Base-by-base conservation (phyloP, 2,329 filamentous ascomycete genomes). In the Dactylonectria estremocensis region DNA sequence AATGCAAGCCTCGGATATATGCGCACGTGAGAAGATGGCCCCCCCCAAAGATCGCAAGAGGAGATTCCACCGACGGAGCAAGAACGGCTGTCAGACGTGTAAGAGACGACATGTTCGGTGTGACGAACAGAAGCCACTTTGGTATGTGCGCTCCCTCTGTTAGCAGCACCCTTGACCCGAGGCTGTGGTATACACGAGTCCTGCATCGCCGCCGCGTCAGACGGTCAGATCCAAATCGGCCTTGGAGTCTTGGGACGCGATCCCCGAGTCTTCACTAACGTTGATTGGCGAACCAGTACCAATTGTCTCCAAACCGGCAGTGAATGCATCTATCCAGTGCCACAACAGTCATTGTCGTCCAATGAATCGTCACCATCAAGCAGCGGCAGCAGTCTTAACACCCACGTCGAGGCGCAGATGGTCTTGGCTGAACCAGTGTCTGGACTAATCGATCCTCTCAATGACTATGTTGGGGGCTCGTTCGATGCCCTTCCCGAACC, bases 31-130 rank as follows among this genome's bases (percentile, higher is more conserved):
- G 61, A 68, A 80, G 53, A 81, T 81, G 79, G 78, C 76, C 55
- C 79, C 75, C 48, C 79, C 77, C 43, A 79, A 78, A 75, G 77
- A 79, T 68, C 77, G 80, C 67, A 79, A 81, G 72, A 77, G 80
- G 62, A 80, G 75, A 65, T 81, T 82, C 61, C 79, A 81, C 69
- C 78, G 78, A 54, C 76, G 79, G 62, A 81, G 80, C 72, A 81
- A 80, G 67, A 77, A 77, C 60, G 80, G 80, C 56, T 83, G 81
- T 56, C 71, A 76, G 61, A 74, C 70, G 24, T 81, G 79, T 76
- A 84, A 83, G 73, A 75, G 74, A 61, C 81, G 83, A 69, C 83
- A 84, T 69, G 83, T 85, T 57, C 81, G 83, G 59, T 85, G 83
- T 74, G 83, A 85, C 66, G 83, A 85, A 70, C 78, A 79, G 67